Evolutionary conservation across 257 asterid species (phyloP).

Genomic region (Ehretia macrophylla): DNA sequence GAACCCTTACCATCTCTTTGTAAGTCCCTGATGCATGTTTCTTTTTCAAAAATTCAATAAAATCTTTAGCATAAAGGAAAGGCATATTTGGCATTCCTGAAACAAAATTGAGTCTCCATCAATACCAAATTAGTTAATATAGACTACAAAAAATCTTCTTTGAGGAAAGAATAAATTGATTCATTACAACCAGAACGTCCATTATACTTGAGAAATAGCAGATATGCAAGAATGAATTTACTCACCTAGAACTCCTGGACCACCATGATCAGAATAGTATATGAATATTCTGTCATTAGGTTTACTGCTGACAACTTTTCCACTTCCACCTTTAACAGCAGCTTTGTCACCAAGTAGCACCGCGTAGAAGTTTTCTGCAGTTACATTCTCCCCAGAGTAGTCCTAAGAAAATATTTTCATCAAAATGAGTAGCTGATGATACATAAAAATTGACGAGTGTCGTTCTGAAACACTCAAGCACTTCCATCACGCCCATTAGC

Average conservation of each 20-base stretch:
- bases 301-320: constrained; percentile 69
- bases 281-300: constrained; percentile 69
- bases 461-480: too few species aligned
- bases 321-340: constrained; percentile 68
- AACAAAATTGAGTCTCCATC: too few species aligned
- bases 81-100: constrained; percentile 84
- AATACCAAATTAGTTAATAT: background rate
- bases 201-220: too few species aligned
- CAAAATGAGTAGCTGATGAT: background rate
- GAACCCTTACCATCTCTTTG: constrained; percentile 62
- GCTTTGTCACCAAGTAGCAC: constrained; percentile 71
- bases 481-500: too few species aligned
- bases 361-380: constrained; percentile 55
- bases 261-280: constrained; percentile 92
- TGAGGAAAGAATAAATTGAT: background rate
- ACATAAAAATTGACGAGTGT: too few species aligned
- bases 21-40: constrained; percentile 67
- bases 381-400: constrained; percentile 69
- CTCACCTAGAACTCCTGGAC: constrained; percentile 92
- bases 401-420: constrained; percentile 38
- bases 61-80: constrained; percentile 61
- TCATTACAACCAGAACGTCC: background rate
- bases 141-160: background rate
- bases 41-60: constrained; percentile 65
- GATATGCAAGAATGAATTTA: background rate